Conservation (phyloP, 164 flowering plant genomes). For the Tinospora cordifolia region DNA sequence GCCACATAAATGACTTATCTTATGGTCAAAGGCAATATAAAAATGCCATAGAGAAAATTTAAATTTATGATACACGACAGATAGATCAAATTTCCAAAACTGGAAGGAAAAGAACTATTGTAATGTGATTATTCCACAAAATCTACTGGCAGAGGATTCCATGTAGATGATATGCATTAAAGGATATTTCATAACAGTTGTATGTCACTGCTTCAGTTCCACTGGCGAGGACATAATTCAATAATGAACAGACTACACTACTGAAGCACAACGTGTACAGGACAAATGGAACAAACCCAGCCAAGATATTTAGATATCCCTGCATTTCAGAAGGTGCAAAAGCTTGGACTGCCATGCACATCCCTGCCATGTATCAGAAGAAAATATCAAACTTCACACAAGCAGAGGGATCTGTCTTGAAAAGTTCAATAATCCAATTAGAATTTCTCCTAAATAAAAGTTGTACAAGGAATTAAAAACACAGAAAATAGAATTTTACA, state of each 20-base stretch:
- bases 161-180: not conserved
- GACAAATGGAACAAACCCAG: slow-evolving; percentile 49
- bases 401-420: not conserved
- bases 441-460: too few species aligned
- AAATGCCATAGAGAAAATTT: too few species aligned
- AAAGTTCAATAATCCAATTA: not conserved
- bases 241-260: not conserved
- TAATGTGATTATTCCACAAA: too few species aligned
- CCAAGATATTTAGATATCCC: slow-evolving; percentile 58
- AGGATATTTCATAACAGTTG: not conserved
- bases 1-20: too few species aligned
- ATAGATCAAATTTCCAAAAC: not conserved
- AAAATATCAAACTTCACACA: slow-evolving; percentile 4
- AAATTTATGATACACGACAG: too few species aligned
- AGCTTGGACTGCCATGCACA: slow-evolving; percentile 96
- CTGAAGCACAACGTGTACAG: not conserved
- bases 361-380: slow-evolving; percentile 45
- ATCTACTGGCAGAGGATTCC: not conserved
- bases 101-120: not conserved
- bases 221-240: too few species aligned
- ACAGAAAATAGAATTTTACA: too few species aligned
- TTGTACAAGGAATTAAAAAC: too few species aligned
- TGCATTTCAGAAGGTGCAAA: slow-evolving; percentile 52
- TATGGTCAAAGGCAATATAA: too few species aligned
- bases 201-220: not conserved